These are phyloP conservation scores for Musa itinerans DNA, from an alignment of 176 grass and related monocot genomes.

Conservation along the genomic window DNA sequence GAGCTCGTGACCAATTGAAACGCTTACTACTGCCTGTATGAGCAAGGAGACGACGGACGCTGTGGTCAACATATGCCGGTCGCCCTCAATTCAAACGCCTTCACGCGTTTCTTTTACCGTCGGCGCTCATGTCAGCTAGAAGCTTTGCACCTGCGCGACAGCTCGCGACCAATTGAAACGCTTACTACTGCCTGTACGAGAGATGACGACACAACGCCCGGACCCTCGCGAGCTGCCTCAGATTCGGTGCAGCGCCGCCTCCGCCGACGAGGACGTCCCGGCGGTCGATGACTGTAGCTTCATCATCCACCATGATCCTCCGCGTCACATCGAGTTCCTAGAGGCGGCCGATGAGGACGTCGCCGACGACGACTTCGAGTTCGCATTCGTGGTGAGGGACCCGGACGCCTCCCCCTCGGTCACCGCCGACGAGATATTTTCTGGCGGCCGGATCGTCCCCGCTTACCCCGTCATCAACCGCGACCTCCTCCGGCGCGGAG, in stretches of 20 bases:
- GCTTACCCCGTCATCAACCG: slow-evolving; percentile 14
- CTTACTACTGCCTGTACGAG: no score
- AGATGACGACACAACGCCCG: background rate
- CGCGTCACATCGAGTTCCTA: background rate
- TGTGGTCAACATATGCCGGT: background rate
- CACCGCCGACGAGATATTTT: slow-evolving; percentile 20
- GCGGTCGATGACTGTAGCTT: no score
- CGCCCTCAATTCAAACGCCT: background rate
- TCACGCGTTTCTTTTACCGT: background rate
- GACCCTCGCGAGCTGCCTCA: background rate
- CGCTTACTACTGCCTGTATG: background rate
- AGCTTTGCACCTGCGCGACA: no score
- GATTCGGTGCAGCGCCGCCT: background rate
- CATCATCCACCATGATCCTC: background rate
- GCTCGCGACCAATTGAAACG: no score
- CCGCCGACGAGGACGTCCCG: background rate
- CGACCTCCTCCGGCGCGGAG: background rate
- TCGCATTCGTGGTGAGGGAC: background rate
- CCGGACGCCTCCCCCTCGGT: background rate
- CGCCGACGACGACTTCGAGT: slow-evolving; percentile 6
- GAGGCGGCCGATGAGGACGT: background rate
- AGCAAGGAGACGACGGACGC: background rate
- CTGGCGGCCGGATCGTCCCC: slow-evolving; percentile 13
- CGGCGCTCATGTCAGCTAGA: no score
- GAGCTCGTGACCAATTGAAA: background rate